A percentile compares a stretch with the other conserved stretches of the same genome.
phyloP scores from a whole-genome alignment of 1,139 yeast genomes.

The Pichia sp. region DNA sequence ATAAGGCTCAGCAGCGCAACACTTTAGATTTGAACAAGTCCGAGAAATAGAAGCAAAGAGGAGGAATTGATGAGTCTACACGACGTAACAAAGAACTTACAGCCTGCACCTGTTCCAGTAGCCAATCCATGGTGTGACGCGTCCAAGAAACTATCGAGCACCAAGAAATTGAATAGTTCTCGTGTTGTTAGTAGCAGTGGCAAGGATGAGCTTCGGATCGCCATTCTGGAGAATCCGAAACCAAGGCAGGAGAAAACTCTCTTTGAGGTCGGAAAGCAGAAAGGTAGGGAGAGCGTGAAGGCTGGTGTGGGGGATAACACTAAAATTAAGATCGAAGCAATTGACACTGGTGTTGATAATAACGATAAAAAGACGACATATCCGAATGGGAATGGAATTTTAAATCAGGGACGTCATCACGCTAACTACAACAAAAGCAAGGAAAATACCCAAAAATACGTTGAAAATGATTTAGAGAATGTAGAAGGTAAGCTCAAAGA shows the following conservation, averaged over 20 bases:
- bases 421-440: background rate
- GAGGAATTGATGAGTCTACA: constrained; percentile 7
- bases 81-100: constrained; percentile 8
- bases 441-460: background rate
- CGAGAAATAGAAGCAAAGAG: background rate
- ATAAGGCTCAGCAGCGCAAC: background rate
- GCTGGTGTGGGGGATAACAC: background rate
- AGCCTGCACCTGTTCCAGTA: constrained; percentile 19
- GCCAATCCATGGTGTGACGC: constrained; percentile 16
- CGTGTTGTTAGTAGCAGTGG: background rate
- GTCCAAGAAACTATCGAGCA: background rate
- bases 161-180: background rate
- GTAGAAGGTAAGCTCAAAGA: background rate
- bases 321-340: background rate
- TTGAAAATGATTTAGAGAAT: background rate
- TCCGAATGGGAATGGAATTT: background rate
- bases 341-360: background rate
- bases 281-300: background rate
- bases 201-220: background rate
- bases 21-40: background rate
- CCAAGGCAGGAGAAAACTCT: too few relatives aligned
- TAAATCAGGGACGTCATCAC: background rate
- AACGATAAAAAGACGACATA: background rate
- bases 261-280: background rate
- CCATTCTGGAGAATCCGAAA: too few relatives aligned